Conservation (phyloP, 1,284 basidiomycete species). For the Microbotryum lychnidis-dioicae region DNA sequence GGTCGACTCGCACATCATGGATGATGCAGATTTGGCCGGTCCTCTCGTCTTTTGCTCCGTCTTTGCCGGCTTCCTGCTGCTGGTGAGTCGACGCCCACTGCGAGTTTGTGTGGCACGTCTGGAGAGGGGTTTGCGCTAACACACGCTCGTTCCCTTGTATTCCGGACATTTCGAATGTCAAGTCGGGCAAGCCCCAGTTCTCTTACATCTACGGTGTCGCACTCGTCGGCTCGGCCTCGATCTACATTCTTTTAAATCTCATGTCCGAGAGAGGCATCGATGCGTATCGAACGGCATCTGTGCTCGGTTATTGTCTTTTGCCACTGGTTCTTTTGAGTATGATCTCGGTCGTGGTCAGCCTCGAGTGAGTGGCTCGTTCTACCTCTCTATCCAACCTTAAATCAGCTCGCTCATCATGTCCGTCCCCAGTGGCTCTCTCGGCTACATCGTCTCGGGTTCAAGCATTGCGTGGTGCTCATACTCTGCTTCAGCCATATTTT, state of each 20-base stretch:
- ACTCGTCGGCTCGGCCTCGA: constrained; percentile 82
- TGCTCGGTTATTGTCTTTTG: constrained; percentile 92
- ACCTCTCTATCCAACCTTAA: not conserved
- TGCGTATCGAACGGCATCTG: constrained; percentile 88
- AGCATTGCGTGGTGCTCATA: constrained; percentile 93
- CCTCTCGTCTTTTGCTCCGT: constrained; percentile 90
- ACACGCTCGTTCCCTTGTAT: too few species aligned
- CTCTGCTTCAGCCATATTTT: constrained; percentile 86
- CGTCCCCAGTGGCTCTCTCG: constrained; percentile 58
- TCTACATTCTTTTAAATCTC: constrained; percentile 91
- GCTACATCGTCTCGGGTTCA: constrained; percentile 68
- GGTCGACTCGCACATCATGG: constrained; percentile 94
- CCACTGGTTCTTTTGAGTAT: constrained; percentile 95
- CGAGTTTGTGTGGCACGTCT: too few species aligned
- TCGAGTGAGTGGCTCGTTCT: constrained; percentile 62
- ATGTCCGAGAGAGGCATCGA: constrained; percentile 96
- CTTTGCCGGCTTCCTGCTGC: constrained; percentile 81
- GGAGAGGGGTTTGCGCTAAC: too few species aligned
- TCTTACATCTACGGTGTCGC: constrained; percentile 98
- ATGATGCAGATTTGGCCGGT: constrained; percentile 95
- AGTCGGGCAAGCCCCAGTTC: constrained; percentile 98
- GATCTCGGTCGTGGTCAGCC: constrained; percentile 73
- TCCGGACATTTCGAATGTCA: constrained; percentile 1
- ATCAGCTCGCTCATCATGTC: not conserved
- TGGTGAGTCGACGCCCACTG: constrained; percentile 53